These are phyloP conservation scores for Hawksworthiomyces lignivorus DNA, from an alignment of 2,329 filamentous ascomycete genomes.

Conservation along the genomic window DNA sequence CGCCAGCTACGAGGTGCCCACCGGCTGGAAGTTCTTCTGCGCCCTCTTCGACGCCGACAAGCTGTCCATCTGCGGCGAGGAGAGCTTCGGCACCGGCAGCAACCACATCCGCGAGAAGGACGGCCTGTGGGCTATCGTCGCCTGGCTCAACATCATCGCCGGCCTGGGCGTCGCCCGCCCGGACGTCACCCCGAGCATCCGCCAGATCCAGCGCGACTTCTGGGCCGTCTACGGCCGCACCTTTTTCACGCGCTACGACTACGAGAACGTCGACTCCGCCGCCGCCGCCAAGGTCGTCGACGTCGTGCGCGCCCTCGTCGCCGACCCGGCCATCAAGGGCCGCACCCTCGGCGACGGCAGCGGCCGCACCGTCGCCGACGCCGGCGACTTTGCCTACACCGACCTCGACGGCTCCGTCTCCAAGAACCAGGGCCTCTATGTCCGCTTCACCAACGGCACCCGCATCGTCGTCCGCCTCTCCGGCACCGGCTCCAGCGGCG, in stretches of 20 bases:
- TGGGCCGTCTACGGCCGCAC: conserved; percentile 94
- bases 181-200: conserved; percentile 79
- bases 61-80: conserved; percentile 96
- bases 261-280: conserved; percentile 87
- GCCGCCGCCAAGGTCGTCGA: conserved; percentile 86
- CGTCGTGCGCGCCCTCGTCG: conserved; percentile 71
- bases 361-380: conserved; percentile 73
- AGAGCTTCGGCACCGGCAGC: conserved; percentile 95
- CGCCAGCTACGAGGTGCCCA: conserved; percentile 91
- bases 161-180: conserved; percentile 79
- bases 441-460: conserved; percentile 89
- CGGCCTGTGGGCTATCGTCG: conserved; percentile 92
- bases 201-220: conserved; percentile 94
- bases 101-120: conserved; percentile 99
- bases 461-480: conserved; percentile 92
- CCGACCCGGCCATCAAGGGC: conserved; percentile 66
- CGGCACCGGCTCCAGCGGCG: conserved; percentile 88
- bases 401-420: conserved; percentile 96
- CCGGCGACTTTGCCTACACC: conserved; percentile 96
- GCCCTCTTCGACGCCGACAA: conserved; percentile 90
- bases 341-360: conserved; percentile 71
- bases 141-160: conserved; percentile 98
- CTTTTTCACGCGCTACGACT: conserved; percentile 99
- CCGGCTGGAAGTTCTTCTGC: conserved; percentile 99
- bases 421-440: conserved; percentile 92